These are phyloP conservation scores for Diaporthe caulivora DNA, from an alignment of 2,329 filamentous ascomycete species.

Conservation along the genomic window DNA sequence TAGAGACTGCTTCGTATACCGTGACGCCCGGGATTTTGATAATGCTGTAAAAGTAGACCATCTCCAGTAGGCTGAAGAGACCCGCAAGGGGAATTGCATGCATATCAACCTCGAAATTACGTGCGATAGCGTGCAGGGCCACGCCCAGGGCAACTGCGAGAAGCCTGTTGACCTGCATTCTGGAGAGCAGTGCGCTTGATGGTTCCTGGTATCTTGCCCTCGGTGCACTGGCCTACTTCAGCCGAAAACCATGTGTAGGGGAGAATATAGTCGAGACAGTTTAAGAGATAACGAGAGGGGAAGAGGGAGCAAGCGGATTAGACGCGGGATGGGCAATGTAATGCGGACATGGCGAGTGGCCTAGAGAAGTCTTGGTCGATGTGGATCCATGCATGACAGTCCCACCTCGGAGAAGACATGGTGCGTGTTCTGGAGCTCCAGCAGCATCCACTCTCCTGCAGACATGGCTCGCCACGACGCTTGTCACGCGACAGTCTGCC, in stretches of 20 bases:
- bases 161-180: not conserved
- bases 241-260: not conserved
- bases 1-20: not conserved
- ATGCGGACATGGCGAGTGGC: not conserved
- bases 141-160: not conserved
- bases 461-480: not conserved
- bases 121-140: not conserved
- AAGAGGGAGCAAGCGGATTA: not conserved
- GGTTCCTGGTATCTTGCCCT: not conserved
- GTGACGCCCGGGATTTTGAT: not conserved
- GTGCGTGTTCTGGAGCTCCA: not conserved
- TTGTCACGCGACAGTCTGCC: no score
- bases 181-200: not conserved
- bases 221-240: not conserved
- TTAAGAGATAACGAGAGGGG: not conserved
- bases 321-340: not conserved
- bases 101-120: constrained; percentile 13
- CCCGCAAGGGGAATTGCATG: not conserved
- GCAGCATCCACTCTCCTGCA: constrained; percentile 5
- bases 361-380: not conserved
- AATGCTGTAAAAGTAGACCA: not conserved
- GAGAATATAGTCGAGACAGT: not conserved
- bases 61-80: not conserved
- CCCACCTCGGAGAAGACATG: not conserved
- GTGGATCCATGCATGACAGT: constrained; percentile 8